These are phyloP conservation scores for Cyclotella sp. DNA, from an alignment of 108 stramenopile species.

Conservation along the genomic window DNA sequence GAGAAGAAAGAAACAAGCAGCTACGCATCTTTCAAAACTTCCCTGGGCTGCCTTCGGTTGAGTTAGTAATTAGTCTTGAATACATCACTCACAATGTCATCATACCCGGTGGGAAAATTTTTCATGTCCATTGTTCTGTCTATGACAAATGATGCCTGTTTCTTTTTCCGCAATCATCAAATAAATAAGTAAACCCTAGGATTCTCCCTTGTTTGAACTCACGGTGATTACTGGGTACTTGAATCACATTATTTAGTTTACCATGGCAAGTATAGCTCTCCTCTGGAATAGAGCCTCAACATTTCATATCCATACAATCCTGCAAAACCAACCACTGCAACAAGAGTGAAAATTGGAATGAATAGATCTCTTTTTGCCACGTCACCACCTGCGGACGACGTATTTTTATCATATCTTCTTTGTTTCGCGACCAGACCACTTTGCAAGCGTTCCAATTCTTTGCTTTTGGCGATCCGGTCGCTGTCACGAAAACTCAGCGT, in stretches of 20 bases:
- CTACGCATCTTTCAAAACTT: no score
- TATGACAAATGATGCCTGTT: no score
- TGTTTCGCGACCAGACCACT: constrained; percentile 25
- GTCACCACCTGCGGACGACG: background rate
- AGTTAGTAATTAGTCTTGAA: no score
- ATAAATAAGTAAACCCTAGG: no score
- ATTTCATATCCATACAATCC: constrained; percentile 82
- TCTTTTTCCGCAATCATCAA: no score
- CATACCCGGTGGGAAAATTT: no score
- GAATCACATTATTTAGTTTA: constrained; percentile 23
- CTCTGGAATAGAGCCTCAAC: constrained; percentile 62
- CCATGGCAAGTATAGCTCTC: constrained; percentile 79
- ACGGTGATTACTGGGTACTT: no score
- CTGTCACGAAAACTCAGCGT: background rate
- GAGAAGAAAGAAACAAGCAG: no score
- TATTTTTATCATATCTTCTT: background rate
- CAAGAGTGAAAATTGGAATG: constrained; percentile 75
- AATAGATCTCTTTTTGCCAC: constrained; percentile 53
- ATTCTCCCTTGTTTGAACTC: background rate
- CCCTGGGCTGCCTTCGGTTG: no score
- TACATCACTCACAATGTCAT: no score
- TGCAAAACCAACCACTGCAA: constrained; percentile 61
- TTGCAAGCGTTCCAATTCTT: constrained; percentile 30
- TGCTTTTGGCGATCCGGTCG: constrained; percentile 32
- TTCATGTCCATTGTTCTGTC: no score